phyloP scores from a whole-genome alignment of 1,284 basidiomycete genomes.

The Tylopilus sp. region DNA sequence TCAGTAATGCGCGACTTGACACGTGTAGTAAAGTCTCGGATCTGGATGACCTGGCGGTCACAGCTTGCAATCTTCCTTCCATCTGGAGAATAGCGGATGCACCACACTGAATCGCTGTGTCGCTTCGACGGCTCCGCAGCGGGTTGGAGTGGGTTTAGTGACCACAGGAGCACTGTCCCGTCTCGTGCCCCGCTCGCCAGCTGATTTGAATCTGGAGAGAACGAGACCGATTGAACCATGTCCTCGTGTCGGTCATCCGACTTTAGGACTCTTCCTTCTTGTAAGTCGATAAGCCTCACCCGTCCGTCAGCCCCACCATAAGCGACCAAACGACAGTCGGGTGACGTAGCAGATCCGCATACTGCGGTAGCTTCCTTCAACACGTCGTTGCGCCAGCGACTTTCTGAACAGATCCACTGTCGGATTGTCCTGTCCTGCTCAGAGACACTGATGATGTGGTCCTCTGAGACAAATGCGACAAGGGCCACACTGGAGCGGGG shows the following conservation, averaged over 20 bases:
- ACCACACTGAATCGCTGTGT: conserved; percentile 31
- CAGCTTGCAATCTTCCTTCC: conserved; percentile 33
- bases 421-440: conserved; percentile 30
- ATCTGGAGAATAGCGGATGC: conserved; percentile 30
- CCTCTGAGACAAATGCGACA: conserved; percentile 28
- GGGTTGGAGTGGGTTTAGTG: conserved; percentile 11
- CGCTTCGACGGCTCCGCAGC: conserved; percentile 23
- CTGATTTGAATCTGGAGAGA: conserved; percentile 29
- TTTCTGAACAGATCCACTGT: conserved; percentile 15
- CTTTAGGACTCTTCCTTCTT: conserved; percentile 10
- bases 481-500: conserved; percentile 11
- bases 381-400: background rate
- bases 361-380: conserved; percentile 10
- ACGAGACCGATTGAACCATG: conserved; percentile 27
- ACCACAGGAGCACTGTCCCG: conserved; percentile 38
- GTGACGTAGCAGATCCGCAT: conserved; percentile 18
- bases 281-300: conserved; percentile 21
- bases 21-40: conserved; percentile 29
- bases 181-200: conserved; percentile 32
- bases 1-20: conserved; percentile 10
- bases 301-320: conserved; percentile 27
- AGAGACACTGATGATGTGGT: conserved; percentile 31
- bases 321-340: conserved; percentile 29
- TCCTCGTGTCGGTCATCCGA: conserved; percentile 14
- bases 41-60: conserved; percentile 29